Evolutionary conservation across 164 flowering plant genomes (phyloP).

Genomic region (Vitis labrusca): DNA sequence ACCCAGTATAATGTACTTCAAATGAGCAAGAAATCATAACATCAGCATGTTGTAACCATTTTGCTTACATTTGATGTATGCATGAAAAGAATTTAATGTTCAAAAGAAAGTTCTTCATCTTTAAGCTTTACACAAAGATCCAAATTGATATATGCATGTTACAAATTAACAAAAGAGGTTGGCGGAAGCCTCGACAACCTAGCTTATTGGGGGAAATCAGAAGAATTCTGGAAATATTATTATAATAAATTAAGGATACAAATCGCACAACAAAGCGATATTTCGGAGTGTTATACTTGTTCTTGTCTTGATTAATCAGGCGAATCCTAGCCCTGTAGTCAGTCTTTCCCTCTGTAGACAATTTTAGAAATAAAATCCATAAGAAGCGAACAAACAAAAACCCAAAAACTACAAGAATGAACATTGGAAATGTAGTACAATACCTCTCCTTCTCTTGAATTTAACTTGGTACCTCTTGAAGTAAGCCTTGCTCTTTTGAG

Average conservation of each 20-base stretch:
- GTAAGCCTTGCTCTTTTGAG: conserved; percentile 46
- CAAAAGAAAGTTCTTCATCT: too few species aligned
- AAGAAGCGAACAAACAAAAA: background rate
- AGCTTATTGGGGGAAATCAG: too few species aligned
- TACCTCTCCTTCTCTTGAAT: conserved; percentile 65
- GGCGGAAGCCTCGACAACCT: too few species aligned
- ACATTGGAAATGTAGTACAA: background rate
- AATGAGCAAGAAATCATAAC: too few species aligned
- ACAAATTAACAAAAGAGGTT: too few species aligned
- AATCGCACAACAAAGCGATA: conserved; percentile 85
- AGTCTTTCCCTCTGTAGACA: conserved; percentile 75
- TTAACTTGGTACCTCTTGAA: conserved; percentile 57
- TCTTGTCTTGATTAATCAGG: conserved; percentile 87
- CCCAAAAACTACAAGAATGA: background rate
- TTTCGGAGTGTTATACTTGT: conserved; percentile 91
- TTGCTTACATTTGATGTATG: too few species aligned
- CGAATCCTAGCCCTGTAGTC: conserved; percentile 88
- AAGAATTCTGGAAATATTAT: too few species aligned
- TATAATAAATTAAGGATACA: conserved; percentile 47
- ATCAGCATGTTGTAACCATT: too few species aligned
- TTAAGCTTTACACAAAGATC: too few species aligned
- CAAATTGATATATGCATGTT: too few species aligned
- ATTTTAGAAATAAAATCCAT: background rate
- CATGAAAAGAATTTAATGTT: too few species aligned
- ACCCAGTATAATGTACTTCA: too few species aligned